Percentiles rank a stretch among this genome's conserved stretches.
Conservation (phyloP, 495 filamentous ascomycete species). For the Lichenothelia convexa region DNA sequence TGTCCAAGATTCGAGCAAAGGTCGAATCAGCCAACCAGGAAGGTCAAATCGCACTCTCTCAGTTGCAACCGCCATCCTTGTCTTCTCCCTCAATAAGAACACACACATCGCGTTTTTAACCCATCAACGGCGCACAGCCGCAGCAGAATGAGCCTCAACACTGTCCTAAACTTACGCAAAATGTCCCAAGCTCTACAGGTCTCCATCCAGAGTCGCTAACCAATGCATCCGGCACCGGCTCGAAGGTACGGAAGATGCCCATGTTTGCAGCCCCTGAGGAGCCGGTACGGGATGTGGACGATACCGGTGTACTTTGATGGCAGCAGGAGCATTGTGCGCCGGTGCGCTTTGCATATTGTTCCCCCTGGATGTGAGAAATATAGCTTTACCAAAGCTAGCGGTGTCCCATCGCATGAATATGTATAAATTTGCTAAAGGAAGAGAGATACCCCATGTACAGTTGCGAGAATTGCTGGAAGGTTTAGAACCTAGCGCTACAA, state of each 20-base stretch:
- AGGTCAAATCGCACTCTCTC: background rate
- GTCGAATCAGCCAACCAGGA: constrained; percentile 9
- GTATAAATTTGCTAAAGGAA: too few species aligned
- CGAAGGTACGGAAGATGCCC: constrained; percentile 7
- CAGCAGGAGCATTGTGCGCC: too few species aligned
- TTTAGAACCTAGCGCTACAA: too few species aligned
- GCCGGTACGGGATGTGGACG: constrained; percentile 4
- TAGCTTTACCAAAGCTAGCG: too few species aligned
- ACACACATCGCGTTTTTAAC: background rate
- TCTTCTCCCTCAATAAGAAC: background rate
- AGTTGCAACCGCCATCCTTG: background rate
- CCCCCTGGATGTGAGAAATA: too few species aligned
- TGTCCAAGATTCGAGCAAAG: constrained; percentile 8
- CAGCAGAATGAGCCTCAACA: background rate
- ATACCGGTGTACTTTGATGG: background rate
- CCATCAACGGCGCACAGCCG: background rate
- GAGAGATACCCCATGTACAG: too few species aligned
- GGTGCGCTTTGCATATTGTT: too few species aligned
- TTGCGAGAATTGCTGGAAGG: too few species aligned
- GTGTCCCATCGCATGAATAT: too few species aligned
- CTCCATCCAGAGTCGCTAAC: background rate
- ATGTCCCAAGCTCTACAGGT: too few species aligned
- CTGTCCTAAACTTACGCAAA: too few species aligned
- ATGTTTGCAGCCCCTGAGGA: constrained; percentile 12
- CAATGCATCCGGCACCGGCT: background rate